phyloP scores from a whole-genome alignment of 805 yeast genomes.

The Komagataella kurtzmanii region DNA sequence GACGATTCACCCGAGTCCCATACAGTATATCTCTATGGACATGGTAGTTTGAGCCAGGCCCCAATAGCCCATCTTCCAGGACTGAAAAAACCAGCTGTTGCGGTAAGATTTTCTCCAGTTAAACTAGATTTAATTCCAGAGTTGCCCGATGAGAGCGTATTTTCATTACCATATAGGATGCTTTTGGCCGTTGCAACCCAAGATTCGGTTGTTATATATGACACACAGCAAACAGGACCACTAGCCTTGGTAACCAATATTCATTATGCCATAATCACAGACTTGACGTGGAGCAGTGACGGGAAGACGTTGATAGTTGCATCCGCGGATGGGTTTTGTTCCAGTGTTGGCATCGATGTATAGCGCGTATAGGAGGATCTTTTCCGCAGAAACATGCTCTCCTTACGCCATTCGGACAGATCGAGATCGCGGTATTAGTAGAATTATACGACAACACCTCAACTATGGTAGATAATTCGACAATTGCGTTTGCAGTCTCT shows the following conservation, averaged over 20 bases:
- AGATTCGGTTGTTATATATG: slow-evolving; percentile 71
- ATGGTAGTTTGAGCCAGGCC: slow-evolving; percentile 49
- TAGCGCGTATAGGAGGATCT: slow-evolving; percentile 42
- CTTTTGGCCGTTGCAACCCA: slow-evolving; percentile 89
- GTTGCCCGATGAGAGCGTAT: slow-evolving; percentile 13
- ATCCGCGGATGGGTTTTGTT: slow-evolving; percentile 89
- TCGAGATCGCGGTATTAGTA: neutral
- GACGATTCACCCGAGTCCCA: slow-evolving; percentile 18
- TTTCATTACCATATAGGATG: slow-evolving; percentile 64
- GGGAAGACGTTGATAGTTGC: slow-evolving; percentile 61
- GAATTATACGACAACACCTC: neutral
- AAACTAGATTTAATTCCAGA: slow-evolving; percentile 27
- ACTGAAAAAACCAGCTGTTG: slow-evolving; percentile 73
- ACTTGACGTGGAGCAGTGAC: slow-evolving; percentile 70
- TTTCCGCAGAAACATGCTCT: neutral
- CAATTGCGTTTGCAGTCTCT: slow-evolving; percentile 33
- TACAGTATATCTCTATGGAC: slow-evolving; percentile 69
- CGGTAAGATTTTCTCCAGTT: slow-evolving; percentile 63
- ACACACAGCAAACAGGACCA: slow-evolving; percentile 59
- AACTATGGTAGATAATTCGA: slow-evolving; percentile 37
- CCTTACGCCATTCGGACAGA: neutral
- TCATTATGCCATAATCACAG: slow-evolving; percentile 85
- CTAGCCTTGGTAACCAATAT: slow-evolving; percentile 64
- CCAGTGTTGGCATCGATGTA: slow-evolving; percentile 41
- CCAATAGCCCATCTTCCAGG: slow-evolving; percentile 79